Evolutionary conservation across 805 yeast species (phyloP).

Genomic region (Komagataella mondaviorum): DNA sequence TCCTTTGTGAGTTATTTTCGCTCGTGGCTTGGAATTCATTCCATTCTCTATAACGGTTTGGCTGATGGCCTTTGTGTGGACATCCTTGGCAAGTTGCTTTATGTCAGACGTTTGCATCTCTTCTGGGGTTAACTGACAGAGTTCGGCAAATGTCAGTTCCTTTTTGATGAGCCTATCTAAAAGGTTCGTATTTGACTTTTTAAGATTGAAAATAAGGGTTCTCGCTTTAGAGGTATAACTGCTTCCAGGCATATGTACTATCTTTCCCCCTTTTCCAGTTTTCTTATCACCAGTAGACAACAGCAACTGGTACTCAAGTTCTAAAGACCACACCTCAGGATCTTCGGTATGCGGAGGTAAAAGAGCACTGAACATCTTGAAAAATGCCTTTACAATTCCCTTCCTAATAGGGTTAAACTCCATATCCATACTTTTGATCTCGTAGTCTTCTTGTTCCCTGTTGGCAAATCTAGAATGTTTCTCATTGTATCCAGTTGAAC

Average conservation of each 20-base stretch:
- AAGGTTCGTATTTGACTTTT: constrained; percentile 42
- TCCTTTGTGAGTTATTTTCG: constrained; percentile 78
- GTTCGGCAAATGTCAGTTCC: constrained; percentile 36
- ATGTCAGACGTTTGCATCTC: constrained; percentile 72
- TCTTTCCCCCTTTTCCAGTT: neutral
- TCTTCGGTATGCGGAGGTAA: neutral
- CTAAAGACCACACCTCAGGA: neutral
- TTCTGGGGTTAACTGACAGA: constrained; percentile 55
- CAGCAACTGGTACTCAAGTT: neutral
- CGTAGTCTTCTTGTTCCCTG: neutral
- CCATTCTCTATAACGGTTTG: constrained; percentile 45
- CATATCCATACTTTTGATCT: neutral
- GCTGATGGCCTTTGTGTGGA: constrained; percentile 53
- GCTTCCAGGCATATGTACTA: constrained; percentile 3
- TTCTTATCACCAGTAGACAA: neutral
- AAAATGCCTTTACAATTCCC: neutral
- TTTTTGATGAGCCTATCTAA: constrained; percentile 44
- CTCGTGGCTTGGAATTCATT: constrained; percentile 43
- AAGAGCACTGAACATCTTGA: neutral
- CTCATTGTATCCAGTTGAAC: constrained; percentile 10
- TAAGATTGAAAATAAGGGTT: constrained; percentile 46
- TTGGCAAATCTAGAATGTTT: constrained; percentile 6
- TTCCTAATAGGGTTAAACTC: neutral
- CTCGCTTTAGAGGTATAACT: constrained; percentile 59
- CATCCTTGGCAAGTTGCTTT: constrained; percentile 55